phyloP scores from a whole-genome alignment of 2,329 filamentous ascomycete genomes.

The Atkinsonella hypoxylon region DNA sequence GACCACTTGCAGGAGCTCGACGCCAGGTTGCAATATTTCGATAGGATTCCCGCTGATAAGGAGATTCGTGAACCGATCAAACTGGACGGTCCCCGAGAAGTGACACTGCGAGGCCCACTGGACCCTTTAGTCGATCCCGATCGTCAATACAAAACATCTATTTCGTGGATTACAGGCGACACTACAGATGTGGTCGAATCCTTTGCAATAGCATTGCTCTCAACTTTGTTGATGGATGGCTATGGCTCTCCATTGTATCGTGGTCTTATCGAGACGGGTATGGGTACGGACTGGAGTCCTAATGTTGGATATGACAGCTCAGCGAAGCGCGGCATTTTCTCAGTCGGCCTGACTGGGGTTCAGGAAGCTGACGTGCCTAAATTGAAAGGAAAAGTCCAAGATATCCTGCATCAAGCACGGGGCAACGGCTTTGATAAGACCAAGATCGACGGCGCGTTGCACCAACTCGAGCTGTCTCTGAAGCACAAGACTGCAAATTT shows the following conservation, averaged over 20 bases:
- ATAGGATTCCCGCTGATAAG: conserved; percentile 54
- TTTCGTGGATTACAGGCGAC: conserved; percentile 85
- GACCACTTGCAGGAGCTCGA: conserved; percentile 74
- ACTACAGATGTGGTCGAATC: conserved; percentile 74
- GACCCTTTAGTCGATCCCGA: conserved; percentile 79
- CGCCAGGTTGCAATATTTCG: conserved; percentile 60
- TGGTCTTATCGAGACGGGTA: conserved; percentile 74
- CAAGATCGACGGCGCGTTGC: conserved; percentile 88
- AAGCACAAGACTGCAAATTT: conserved; percentile 97
- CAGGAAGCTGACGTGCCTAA: conserved; percentile 65
- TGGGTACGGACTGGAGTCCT: conserved; percentile 88
- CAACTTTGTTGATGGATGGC: conserved; percentile 77
- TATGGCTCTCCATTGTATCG: conserved; percentile 92
- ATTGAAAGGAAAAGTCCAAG: conserved; percentile 62
- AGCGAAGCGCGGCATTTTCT: conserved; percentile 69
- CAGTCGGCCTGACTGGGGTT: conserved; percentile 83
- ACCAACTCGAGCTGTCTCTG: conserved; percentile 82
- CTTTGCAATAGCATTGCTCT: conserved; percentile 73
- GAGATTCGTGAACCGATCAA: conserved; percentile 67
- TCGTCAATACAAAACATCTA: conserved; percentile 85
- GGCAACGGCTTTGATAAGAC: conserved; percentile 72
- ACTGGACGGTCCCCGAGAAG: conserved; percentile 54
- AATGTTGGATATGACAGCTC: conserved; percentile 86
- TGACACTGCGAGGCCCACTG: conserved; percentile 67
- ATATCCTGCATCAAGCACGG: conserved; percentile 57